These are phyloP conservation scores for Pontederia crassipes DNA, from an alignment of 176 grass and related monocot species.

Conservation along the genomic window DNA sequence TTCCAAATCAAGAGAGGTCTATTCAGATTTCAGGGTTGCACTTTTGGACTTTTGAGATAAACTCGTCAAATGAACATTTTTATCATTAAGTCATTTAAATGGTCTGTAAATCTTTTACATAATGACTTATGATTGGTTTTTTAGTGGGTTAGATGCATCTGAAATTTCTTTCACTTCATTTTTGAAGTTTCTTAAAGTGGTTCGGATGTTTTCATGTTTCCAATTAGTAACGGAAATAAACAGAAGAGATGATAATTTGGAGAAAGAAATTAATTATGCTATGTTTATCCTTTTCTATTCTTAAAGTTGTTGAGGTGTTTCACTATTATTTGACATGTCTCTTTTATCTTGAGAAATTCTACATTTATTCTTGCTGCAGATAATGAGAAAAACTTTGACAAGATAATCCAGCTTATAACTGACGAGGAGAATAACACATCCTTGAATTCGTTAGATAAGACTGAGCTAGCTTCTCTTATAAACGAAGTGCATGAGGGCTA, in stretches of 20 bases:
- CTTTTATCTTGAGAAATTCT: conserved; percentile 9
- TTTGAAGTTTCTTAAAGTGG: too few species aligned
- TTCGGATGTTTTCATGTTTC: too few species aligned
- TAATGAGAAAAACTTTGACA: conserved; percentile 71
- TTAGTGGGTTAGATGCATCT: too few species aligned
- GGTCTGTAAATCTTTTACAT: not conserved
- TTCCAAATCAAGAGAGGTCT: not conserved
- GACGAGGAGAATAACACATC: conserved; percentile 37
- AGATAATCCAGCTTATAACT: conserved; percentile 42
- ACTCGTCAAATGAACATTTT: conserved; percentile 3
- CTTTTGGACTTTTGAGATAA: not conserved
- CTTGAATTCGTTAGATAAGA: conserved; percentile 37
- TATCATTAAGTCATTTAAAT: not conserved
- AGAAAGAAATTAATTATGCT: too few species aligned
- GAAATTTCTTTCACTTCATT: too few species aligned
- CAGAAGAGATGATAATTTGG: too few species aligned
- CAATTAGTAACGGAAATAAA: too few species aligned
- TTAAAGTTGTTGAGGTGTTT: too few species aligned
- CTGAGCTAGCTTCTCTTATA: conserved; percentile 64
- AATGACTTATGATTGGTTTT: not conserved
- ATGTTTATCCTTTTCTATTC: too few species aligned
- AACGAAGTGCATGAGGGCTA: conserved; percentile 74
- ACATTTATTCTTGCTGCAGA: conserved; percentile 32
- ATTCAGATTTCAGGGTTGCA: not conserved
- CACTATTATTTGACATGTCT: not conserved